Evolutionary conservation across 257 asterid species (phyloP), one percentile per base, ranked within the genome.

Genomic region (Solanum dulcamara): DNA sequence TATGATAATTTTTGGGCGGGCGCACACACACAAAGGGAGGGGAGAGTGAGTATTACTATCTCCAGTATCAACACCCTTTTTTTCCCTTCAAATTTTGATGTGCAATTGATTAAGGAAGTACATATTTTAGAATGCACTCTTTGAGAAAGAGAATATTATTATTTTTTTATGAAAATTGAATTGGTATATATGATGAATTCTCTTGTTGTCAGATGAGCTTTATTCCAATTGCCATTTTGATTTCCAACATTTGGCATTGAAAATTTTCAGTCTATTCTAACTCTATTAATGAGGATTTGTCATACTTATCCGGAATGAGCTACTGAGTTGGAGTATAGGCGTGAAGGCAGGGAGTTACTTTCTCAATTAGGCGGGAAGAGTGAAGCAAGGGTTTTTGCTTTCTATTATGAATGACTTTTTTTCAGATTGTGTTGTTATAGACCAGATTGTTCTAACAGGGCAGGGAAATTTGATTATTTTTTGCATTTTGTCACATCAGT

Each of bases 41-140:
- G 68, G 83, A 84, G 90, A 86, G 81, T 81, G 88, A 66, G 87
- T 66, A 17, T 30, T 53, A 86, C 83, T 85, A 85, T 48, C 55
- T 84, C 67, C 66, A 44, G 51, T 46, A 46, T 18, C 57, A 79
- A 79, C 64, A 48, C 83, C 62, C 64, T 28, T 46, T 9, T 28
- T 48, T 7, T 2, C 4, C 4, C 11, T 38, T 40, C 9, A 46
- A 77, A 15, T 77, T 75, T 77, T 77, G 60, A 26, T 44, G 62
- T 75, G 82, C 7, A 24, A 7, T 44, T 42, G 24, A 33, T 24
- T 26, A 75, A 74, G 81, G 59, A 40, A 62, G 71, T 28, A 28
- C 62, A 2, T 4, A 18, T 2, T 24, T 30, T 50, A 48, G 13
- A 44, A 77, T 46, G 24, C 15, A 77, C 12, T 55, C 18, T 35